Evolutionary conservation across 192 early-diverging fungal genomes (phyloP).

Genomic region (Coemansia sp.): DNA sequence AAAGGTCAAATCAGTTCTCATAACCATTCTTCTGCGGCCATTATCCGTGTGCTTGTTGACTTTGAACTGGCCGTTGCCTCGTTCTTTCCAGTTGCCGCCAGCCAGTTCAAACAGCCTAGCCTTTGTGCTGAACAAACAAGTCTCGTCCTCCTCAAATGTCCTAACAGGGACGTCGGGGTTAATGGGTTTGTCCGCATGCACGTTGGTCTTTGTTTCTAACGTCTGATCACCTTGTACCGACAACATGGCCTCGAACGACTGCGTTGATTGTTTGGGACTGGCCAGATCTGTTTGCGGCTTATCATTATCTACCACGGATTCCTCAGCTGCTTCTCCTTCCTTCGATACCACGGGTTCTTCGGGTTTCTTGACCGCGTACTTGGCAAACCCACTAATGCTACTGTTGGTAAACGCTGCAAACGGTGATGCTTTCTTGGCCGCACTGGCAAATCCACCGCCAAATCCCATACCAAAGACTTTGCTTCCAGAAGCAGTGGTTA

Average conservation of each 20-base stretch:
- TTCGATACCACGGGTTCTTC: background rate
- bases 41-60: slow-evolving; percentile 35
- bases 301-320: background rate
- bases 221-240: slow-evolving; percentile 36
- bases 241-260: slow-evolving; percentile 43
- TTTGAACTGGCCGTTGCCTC: slow-evolving; percentile 51
- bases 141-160: slow-evolving; percentile 56
- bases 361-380: slow-evolving; percentile 29
- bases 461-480: slow-evolving; percentile 25
- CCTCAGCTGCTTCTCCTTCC: slow-evolving; percentile 2
- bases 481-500: slow-evolving; percentile 9
- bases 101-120: slow-evolving; percentile 52
- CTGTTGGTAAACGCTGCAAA: slow-evolving; percentile 23
- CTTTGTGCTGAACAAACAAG: slow-evolving; percentile 39
- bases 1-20: slow-evolving; percentile 51
- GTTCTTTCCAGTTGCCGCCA: slow-evolving; percentile 44
- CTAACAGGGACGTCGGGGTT: slow-evolving; percentile 16
- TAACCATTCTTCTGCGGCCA: slow-evolving; percentile 33
- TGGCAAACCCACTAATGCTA: slow-evolving; percentile 37
- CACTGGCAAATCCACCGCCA: slow-evolving; percentile 37
- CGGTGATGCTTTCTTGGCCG: slow-evolving; percentile 29
- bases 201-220: slow-evolving; percentile 10
- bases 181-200: background rate
- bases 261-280: background rate
- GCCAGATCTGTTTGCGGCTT: background rate